phyloP scores from a whole-genome alignment of 495 filamentous ascomycete genomes.

The Glarea lozoyensis region DNA sequence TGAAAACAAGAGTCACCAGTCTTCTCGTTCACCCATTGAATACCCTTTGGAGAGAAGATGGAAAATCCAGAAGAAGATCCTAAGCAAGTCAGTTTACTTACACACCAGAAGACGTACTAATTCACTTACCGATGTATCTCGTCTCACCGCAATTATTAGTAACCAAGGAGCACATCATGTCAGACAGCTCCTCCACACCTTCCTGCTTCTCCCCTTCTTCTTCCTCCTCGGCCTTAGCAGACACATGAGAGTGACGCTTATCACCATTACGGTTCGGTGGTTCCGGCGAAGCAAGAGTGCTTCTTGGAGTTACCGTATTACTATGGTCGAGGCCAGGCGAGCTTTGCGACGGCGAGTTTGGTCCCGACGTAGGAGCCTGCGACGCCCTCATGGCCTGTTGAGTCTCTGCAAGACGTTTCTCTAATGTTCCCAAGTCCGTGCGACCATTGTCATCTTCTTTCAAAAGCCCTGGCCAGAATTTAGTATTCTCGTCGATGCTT shows the following conservation, averaged over 20 bases:
- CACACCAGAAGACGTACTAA: constrained; percentile 2
- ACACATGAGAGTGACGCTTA: constrained; percentile 13
- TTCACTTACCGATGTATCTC: constrained; percentile 76
- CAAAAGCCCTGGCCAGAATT: constrained; percentile 45
- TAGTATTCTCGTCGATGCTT: background rate
- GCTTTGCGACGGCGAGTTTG: constrained; percentile 18
- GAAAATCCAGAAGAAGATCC: constrained; percentile 97
- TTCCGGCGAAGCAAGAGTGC: constrained; percentile 20
- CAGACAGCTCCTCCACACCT: constrained; percentile 83
- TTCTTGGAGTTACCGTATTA: constrained; percentile 16
- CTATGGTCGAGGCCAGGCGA: constrained; percentile 6
- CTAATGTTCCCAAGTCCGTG: constrained; percentile 81
- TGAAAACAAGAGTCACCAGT: constrained; percentile 92
- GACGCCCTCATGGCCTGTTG: constrained; percentile 17
- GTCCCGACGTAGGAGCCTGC: constrained; percentile 12
- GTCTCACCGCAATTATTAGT: constrained; percentile 96
- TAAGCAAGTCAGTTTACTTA: constrained; percentile 25
- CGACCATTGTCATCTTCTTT: constrained; percentile 77
- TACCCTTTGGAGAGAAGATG: constrained; percentile 95
- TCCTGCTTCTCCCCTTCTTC: constrained; percentile 39
- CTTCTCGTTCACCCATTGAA: constrained; percentile 98
- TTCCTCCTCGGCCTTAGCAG: too few species aligned
- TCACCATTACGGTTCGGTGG: constrained; percentile 14
- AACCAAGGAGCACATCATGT: constrained; percentile 99
- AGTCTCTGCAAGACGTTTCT: constrained; percentile 53